Conservation (phyloP, 2,329 filamentous ascomycete species). For the Aspergillus sp. region DNA sequence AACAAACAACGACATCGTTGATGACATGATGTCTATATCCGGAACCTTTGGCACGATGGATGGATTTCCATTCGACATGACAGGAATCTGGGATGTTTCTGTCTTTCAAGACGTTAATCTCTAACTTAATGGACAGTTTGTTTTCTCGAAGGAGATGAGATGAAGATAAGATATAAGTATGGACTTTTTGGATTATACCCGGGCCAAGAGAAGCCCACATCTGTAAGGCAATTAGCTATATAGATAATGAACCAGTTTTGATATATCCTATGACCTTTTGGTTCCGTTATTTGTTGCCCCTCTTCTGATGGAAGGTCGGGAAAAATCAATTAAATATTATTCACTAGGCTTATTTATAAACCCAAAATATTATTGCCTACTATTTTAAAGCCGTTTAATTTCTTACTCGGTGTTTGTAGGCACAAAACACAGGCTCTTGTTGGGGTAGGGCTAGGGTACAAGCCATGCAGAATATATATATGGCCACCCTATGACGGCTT, state of each 20-base stretch:
- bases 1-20: constrained; percentile 42
- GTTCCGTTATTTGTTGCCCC: too few species aligned
- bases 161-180: neutral
- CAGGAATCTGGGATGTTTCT: constrained; percentile 42
- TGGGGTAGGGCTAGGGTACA: too few species aligned
- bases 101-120: constrained; percentile 38
- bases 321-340: neutral
- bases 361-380: too few species aligned
- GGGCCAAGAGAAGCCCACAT: neutral
- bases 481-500: neutral
- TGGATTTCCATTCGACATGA: constrained; percentile 44
- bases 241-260: neutral
- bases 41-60: constrained; percentile 43
- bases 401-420: too few species aligned
- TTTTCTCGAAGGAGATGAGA: neutral
- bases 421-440: too few species aligned
- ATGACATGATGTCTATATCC: constrained; percentile 44
- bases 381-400: too few species aligned
- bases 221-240: neutral
- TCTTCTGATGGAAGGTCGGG: neutral
- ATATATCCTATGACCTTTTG: too few species aligned
- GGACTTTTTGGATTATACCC: neutral
- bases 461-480: neutral
- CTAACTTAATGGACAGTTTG: neutral
- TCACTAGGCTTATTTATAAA: too few species aligned